phyloP scores from a whole-genome alignment of 768 basidiomycete genomes.

The Brasilioporus rufonigricans region DNA sequence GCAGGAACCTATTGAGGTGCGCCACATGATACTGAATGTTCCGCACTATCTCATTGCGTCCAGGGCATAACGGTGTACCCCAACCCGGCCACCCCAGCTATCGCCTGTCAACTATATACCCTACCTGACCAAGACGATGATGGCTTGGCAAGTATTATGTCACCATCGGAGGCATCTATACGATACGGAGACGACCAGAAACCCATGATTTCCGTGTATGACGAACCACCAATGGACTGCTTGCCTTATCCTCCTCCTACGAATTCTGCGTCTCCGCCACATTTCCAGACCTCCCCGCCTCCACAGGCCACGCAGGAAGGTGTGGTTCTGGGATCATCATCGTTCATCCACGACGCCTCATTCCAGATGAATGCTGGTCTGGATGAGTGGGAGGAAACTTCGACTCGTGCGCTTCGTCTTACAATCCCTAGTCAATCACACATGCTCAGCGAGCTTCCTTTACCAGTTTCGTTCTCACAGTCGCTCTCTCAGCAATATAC shows the following conservation, averaged over 20 bases:
- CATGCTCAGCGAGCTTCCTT: constrained; percentile 18
- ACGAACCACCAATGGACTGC: constrained; percentile 32
- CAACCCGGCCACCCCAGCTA: constrained; percentile 11
- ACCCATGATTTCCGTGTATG: constrained; percentile 1
- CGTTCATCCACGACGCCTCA: constrained; percentile 10
- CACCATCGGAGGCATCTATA: constrained; percentile 1
- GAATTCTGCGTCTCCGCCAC: constrained; percentile 18
- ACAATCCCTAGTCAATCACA: constrained; percentile 15
- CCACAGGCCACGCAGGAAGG: constrained; percentile 15
- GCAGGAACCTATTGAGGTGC: constrained; percentile 27
- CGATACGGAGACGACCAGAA: constrained; percentile 16
- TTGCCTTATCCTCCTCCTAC: constrained; percentile 30
- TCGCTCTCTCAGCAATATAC: constrained; percentile 12
- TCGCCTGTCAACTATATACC: constrained; percentile 17
- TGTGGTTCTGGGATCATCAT: constrained; percentile 9
- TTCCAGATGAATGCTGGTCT: constrained; percentile 4
- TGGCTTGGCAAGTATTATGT: not conserved
- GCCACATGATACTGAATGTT: not conserved
- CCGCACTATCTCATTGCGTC: constrained; percentile 7
- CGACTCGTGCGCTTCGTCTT: constrained; percentile 1
- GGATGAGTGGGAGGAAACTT: constrained; percentile 25
- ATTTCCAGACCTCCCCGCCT: constrained; percentile 14
- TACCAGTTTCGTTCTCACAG: constrained; percentile 10
- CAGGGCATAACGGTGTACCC: constrained; percentile 10
- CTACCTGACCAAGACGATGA: constrained; percentile 15